Percentiles rank a stretch among this genome's conserved stretches.
Evolutionary conservation across 2,329 filamentous ascomycete genomes (phyloP).

Genomic region (Curvularia hawaiiensis): DNA sequence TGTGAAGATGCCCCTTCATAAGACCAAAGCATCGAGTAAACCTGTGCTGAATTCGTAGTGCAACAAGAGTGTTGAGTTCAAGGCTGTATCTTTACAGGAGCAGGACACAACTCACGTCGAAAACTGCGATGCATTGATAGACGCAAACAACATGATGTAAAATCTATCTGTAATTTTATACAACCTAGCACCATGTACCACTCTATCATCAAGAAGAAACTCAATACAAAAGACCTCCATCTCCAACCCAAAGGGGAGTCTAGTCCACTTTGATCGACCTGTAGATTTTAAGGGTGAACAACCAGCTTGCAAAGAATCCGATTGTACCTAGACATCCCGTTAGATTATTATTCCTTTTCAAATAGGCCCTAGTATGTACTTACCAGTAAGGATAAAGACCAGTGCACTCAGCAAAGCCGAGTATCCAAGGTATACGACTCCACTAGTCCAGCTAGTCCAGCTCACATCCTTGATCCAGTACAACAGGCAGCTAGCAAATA

Average conservation of each 20-base stretch:
- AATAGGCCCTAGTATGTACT: conserved; percentile 41
- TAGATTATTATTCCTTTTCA: conserved; percentile 7
- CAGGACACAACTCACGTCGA: not conserved
- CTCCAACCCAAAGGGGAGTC: conserved; percentile 12
- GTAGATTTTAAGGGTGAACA: conserved; percentile 94
- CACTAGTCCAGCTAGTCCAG: conserved; percentile 82
- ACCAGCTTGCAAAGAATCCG: conserved; percentile 93
- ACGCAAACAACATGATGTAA: conserved; percentile 5
- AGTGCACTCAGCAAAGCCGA: conserved; percentile 86
- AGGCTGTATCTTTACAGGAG: not conserved
- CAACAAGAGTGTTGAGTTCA: not conserved
- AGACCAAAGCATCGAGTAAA: not conserved
- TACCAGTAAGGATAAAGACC: conserved; percentile 93
- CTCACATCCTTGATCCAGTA: conserved; percentile 91
- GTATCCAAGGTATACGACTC: conserved; percentile 92
- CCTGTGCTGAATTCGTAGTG: not conserved
- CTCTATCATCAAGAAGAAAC: not conserved
- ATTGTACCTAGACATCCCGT: conserved; percentile 72
- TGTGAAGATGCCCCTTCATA: not conserved
- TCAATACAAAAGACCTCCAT: not conserved
- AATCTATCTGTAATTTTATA: conserved; percentile 7
- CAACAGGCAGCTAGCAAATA: conserved; percentile 87
- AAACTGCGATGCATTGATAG: not conserved
- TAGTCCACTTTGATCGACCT: conserved; percentile 97
- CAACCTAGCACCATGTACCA: not conserved